Evolutionary conservation across 768 basidiomycete species (phyloP).

Genomic region (Rossbeevera mucosa): DNA sequence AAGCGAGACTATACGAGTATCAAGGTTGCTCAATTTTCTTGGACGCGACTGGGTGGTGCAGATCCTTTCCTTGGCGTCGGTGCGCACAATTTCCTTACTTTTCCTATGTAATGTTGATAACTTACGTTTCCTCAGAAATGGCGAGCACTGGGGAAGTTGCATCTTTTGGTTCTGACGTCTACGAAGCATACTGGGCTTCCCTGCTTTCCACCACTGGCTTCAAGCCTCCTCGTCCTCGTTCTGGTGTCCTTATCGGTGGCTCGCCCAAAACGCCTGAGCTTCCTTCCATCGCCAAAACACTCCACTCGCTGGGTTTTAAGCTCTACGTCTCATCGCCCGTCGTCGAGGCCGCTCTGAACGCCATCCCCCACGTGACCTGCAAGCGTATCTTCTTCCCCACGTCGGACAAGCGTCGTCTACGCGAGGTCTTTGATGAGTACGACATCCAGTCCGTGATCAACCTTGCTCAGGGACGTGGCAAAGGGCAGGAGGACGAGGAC

Average conservation of each 20-base stretch:
- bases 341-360: constrained; percentile 79
- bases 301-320: constrained; percentile 89
- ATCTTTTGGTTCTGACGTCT: constrained; percentile 86
- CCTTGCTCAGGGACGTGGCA: constrained; percentile 75
- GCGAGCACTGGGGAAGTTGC: constrained; percentile 98
- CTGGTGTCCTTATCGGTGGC: constrained; percentile 90
- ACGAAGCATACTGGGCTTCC: constrained; percentile 95
- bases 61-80: constrained; percentile 96
- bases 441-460: constrained; percentile 96
- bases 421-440: constrained; percentile 90
- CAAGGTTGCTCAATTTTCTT: constrained; percentile 98
- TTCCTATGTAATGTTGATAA: background rate
- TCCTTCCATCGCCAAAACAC: constrained; percentile 69
- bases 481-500: constrained; percentile 80
- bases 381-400: constrained; percentile 96
- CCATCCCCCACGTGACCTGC: constrained; percentile 68
- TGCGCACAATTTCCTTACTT: constrained; percentile 37
- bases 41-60: constrained; percentile 93
- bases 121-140: constrained; percentile 61
- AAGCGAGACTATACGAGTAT: constrained; percentile 89
- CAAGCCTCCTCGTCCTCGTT: constrained; percentile 78
- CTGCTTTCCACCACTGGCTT: constrained; percentile 95
- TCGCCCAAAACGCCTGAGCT: constrained; percentile 88
- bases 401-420: constrained; percentile 91
- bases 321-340: constrained; percentile 80